Percentiles rank a stretch among this genome's conserved stretches.
These are phyloP conservation scores for Metschnikowia borealis DNA, from an alignment of 805 yeast genomes.

Conservation along the genomic window DNA sequence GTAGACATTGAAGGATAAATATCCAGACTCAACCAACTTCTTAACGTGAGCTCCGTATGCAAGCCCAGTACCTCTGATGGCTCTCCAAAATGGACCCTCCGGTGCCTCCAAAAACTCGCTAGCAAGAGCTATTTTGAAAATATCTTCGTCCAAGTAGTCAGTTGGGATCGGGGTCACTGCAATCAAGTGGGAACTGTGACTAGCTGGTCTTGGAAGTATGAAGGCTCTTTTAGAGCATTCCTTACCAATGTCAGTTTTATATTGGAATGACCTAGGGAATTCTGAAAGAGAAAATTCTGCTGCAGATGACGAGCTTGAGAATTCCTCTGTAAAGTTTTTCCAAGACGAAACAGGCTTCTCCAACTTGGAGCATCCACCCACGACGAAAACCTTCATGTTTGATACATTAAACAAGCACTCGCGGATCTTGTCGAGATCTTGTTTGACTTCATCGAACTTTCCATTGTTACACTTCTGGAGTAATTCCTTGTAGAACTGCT, in stretches of 20 bases:
- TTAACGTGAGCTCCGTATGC: conserved; percentile 80
- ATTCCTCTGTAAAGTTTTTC: conserved; percentile 34
- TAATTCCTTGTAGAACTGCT: conserved; percentile 45
- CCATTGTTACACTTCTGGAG: conserved; percentile 53
- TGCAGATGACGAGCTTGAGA: conserved; percentile 7
- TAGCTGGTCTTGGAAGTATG: conserved; percentile 72
- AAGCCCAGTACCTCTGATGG: conserved; percentile 88
- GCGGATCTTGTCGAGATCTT: conserved; percentile 51
- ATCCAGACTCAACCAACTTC: conserved; percentile 61
- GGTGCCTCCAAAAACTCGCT: conserved; percentile 75
- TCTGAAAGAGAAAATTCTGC: conserved; percentile 20
- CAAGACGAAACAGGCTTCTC: conserved; percentile 57
- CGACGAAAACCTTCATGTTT: conserved; percentile 63
- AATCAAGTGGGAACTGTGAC: conserved; percentile 72
- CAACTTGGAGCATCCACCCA: conserved; percentile 61
- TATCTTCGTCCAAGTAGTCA: conserved; percentile 46
- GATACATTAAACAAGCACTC: conserved; percentile 48
- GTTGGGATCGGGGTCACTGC: conserved; percentile 59
- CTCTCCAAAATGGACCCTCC: conserved; percentile 97
- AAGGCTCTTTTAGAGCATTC: conserved; percentile 51
- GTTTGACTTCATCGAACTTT: conserved; percentile 42
- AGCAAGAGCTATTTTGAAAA: conserved; percentile 67
- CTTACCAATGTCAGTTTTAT: conserved; percentile 54
- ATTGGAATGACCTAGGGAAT: conserved; percentile 52
- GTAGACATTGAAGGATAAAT: conserved; percentile 61